Conservation (phyloP, 306 rosid species). For the Fragaria nilgerrensis region DNA sequence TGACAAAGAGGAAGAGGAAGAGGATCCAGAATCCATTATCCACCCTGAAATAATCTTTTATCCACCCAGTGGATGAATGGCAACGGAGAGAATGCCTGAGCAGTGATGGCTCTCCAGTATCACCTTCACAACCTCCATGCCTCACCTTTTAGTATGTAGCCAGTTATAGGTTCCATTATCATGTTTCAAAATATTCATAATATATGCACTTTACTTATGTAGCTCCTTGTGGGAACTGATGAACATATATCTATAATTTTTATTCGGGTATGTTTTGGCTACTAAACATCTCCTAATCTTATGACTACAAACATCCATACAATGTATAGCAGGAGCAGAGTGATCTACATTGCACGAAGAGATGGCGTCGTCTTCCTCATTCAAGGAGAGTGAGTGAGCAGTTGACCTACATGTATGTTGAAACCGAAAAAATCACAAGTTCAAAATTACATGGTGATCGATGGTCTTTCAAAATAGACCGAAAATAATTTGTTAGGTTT, state of each 20-base stretch:
- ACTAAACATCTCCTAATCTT: background rate
- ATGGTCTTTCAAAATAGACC: too few relatives aligned
- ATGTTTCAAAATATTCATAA: background rate
- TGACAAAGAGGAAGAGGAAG: too few relatives aligned
- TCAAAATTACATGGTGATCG: too few relatives aligned
- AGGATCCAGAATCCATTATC: too few relatives aligned
- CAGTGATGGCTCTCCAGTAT: conserved; percentile 64
- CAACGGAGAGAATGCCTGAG: conserved; percentile 61
- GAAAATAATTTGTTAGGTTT: too few relatives aligned
- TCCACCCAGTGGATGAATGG: conserved; percentile 58
- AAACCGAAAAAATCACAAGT: too few relatives aligned
- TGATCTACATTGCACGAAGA: too few relatives aligned
- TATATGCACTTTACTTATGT: background rate
- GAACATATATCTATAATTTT: background rate
- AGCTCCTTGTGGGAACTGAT: background rate
- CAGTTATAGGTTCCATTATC: background rate
- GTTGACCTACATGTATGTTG: too few relatives aligned
- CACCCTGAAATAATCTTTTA: too few relatives aligned
- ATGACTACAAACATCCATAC: background rate
- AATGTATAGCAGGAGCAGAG: background rate
- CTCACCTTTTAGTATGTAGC: background rate
- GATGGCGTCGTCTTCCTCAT: too few relatives aligned
- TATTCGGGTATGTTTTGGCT: background rate
- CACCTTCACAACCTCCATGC: conserved; percentile 39
- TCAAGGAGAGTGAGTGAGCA: background rate